Evolutionary conservation across 352 stramenopile genomes (phyloP).

Genomic region (Thraustochytrium sp.): DNA sequence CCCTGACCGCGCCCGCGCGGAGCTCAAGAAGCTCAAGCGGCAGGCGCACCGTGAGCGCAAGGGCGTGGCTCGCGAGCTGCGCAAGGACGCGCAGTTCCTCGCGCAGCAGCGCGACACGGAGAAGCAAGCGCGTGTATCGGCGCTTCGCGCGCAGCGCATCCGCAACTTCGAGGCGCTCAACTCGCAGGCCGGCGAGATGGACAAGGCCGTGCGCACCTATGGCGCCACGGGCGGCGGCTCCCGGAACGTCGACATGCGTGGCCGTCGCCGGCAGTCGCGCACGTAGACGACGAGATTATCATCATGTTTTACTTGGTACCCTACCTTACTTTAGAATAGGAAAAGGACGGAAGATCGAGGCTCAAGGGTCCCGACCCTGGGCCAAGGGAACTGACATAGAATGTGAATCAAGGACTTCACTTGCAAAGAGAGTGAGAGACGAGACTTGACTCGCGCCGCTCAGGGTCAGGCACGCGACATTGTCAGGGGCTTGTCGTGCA

Average conservation of each 20-base stretch:
- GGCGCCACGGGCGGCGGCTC: not conserved
- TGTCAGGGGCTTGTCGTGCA: too few species aligned
- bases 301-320: not conserved
- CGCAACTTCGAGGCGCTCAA: conserved; percentile 37
- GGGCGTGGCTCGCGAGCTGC: conserved; percentile 44
- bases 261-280: not conserved
- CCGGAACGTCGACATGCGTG: conserved; percentile 5
- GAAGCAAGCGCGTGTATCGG: not conserved
- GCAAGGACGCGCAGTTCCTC: conserved; percentile 43
- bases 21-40: conserved; percentile 44
- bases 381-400: too few species aligned
- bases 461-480: too few species aligned
- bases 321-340: not conserved
- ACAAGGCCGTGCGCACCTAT: conserved; percentile 10
- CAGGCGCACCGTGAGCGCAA: conserved; percentile 41
- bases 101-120: not conserved
- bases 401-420: too few species aligned
- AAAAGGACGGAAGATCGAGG: not conserved
- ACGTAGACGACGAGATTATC: not conserved
- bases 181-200: conserved; percentile 21
- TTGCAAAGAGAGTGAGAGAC: too few species aligned
- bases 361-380: too few species aligned
- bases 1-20: conserved; percentile 24
- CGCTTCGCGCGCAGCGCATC: not conserved
- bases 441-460: too few species aligned